phyloP scores from a whole-genome alignment of 1,284 basidiomycete genomes.

The Boletellus dicymbophilus region DNA sequence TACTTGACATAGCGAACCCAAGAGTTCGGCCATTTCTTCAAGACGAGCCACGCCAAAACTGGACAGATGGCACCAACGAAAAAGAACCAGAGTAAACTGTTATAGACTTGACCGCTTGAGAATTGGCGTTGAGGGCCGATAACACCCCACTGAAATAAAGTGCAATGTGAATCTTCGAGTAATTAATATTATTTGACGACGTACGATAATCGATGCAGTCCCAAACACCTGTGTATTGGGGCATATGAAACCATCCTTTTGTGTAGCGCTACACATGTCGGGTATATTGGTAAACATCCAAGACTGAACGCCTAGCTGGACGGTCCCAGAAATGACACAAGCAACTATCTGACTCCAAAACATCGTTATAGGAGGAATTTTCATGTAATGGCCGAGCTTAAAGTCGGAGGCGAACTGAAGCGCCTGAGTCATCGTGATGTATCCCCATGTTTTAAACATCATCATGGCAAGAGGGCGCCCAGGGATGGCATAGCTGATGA shows the following conservation, averaged over 20 bases:
- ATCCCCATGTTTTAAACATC: slow-evolving; percentile 45
- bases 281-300: slow-evolving; percentile 40
- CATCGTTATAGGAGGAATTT: slow-evolving; percentile 26
- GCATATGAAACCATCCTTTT: slow-evolving; percentile 38
- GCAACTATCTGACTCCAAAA: slow-evolving; percentile 46
- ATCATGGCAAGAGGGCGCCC: slow-evolving; percentile 49
- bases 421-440: slow-evolving; percentile 40
- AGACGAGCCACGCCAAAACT: slow-evolving; percentile 38
- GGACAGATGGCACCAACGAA: slow-evolving; percentile 52
- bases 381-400: background rate
- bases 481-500: slow-evolving; percentile 45
- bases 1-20: slow-evolving; percentile 49
- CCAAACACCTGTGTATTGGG: slow-evolving; percentile 39
- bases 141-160: slow-evolving; percentile 36
- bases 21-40: slow-evolving; percentile 44
- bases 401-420: slow-evolving; percentile 27
- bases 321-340: slow-evolving; percentile 42
- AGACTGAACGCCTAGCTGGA: slow-evolving; percentile 43
- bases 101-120: slow-evolving; percentile 28
- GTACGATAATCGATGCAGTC: slow-evolving; percentile 39
- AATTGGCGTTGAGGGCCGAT: slow-evolving; percentile 42
- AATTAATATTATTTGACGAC: background rate
- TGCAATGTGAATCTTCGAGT: background rate
- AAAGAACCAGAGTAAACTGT: slow-evolving; percentile 54
- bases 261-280: slow-evolving; percentile 26